Conservation (phyloP, 2,329 filamentous ascomycete species). For the Phaeophleospora eucalypticola region DNA sequence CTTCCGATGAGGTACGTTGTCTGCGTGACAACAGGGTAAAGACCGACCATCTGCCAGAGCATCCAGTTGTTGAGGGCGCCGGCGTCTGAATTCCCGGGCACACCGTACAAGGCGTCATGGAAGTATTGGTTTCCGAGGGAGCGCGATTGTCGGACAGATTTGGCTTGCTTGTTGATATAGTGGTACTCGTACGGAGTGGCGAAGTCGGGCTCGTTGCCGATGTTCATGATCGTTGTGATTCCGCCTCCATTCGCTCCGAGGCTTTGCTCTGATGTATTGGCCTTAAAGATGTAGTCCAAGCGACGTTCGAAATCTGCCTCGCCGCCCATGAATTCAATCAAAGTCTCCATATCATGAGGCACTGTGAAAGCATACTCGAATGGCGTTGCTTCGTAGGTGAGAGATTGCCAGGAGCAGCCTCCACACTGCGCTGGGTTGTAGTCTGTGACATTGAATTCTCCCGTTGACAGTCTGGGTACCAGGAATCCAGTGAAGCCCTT, state of each 20-base stretch:
- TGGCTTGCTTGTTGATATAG: slow-evolving; percentile 31
- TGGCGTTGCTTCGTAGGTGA: slow-evolving; percentile 41
- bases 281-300: slow-evolving; percentile 41
- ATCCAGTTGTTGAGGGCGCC: slow-evolving; percentile 32
- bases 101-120: slow-evolving; percentile 27
- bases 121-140: slow-evolving; percentile 28
- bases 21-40: slow-evolving; percentile 33
- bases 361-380: slow-evolving; percentile 45
- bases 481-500: slow-evolving; percentile 35
- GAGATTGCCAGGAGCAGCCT: slow-evolving; percentile 39
- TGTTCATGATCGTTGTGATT: slow-evolving; percentile 36
- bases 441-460: slow-evolving; percentile 29
- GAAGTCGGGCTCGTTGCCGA: slow-evolving; percentile 34
- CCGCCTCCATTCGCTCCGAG: slow-evolving; percentile 35
- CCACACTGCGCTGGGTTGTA: slow-evolving; percentile 43
- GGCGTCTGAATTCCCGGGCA: slow-evolving; percentile 33
- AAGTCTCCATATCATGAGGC: slow-evolving; percentile 40
- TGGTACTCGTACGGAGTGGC: slow-evolving; percentile 33
- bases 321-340: slow-evolving; percentile 44
- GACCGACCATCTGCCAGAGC: slow-evolving; percentile 33
- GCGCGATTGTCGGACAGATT: slow-evolving; percentile 24
- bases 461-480: slow-evolving; percentile 25
- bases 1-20: slow-evolving; percentile 33
- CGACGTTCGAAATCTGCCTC: slow-evolving; percentile 36
- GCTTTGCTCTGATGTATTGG: slow-evolving; percentile 34